Evolutionary conservation across 345 rosid species (phyloP).

Genomic region (Syzygium oleosum): DNA sequence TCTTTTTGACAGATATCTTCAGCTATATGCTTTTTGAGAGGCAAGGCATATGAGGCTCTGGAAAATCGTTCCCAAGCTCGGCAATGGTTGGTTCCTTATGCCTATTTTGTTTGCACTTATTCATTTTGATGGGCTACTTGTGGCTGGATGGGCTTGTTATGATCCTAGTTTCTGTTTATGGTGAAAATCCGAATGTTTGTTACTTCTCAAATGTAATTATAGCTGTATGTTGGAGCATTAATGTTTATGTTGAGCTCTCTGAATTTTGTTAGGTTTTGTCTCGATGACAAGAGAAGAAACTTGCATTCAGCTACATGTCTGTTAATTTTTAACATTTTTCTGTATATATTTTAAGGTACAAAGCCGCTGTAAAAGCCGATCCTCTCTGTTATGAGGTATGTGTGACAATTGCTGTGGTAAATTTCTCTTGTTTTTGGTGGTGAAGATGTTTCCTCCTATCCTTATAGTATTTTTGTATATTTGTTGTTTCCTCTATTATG

Average conservation of each 20-base stretch:
- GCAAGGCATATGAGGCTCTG: conserved; percentile 87
- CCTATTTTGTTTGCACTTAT: not conserved
- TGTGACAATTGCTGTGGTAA: not conserved
- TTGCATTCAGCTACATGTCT: not conserved
- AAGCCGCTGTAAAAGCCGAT: conserved; percentile 96
- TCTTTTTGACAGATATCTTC: conserved; percentile 53
- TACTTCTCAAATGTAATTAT: not conserved
- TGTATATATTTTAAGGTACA: conserved; percentile 51
- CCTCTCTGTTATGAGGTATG: conserved; percentile 95
- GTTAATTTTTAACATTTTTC: conserved; percentile 1
- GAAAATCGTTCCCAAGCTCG: conserved; percentile 89
- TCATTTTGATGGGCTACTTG: not conserved
- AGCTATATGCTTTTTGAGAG: conserved; percentile 90
- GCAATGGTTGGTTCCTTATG: conserved; percentile 47
- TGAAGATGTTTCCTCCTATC: not conserved
- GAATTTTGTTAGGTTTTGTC: not conserved
- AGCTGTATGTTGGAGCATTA: not conserved
- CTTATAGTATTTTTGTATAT: not conserved
- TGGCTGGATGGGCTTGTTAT: not conserved
- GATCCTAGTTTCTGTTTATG: not conserved
- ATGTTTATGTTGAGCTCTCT: not conserved
- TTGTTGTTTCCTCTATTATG: not conserved
- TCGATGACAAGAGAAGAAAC: not conserved
- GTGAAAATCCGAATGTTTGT: not conserved
- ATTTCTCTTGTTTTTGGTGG: not conserved